Evolutionary conservation across 495 filamentous ascomycete species (phyloP).

Genomic region (Lophiostoma macrostomum): DNA sequence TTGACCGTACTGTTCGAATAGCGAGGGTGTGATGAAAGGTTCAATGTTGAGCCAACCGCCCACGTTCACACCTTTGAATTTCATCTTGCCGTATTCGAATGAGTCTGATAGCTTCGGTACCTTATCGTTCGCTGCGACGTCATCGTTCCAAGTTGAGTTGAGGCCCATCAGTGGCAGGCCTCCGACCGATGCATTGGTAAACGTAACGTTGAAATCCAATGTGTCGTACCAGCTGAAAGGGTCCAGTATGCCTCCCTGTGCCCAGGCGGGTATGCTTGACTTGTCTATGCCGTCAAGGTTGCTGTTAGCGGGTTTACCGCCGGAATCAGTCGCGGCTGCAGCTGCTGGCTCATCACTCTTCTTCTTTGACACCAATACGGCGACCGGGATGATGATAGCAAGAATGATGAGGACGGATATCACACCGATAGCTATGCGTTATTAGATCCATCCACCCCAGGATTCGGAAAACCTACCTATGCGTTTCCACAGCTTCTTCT

Average conservation of each 20-base stretch:
- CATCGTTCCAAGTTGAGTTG: slow-evolving; percentile 83
- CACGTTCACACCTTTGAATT: slow-evolving; percentile 86
- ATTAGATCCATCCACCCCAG: neutral
- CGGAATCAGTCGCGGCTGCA: slow-evolving; percentile 35
- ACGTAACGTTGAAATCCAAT: slow-evolving; percentile 88
- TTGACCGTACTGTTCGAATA: slow-evolving; percentile 68
- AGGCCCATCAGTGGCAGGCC: slow-evolving; percentile 88
- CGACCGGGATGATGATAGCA: slow-evolving; percentile 71
- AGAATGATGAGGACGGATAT: slow-evolving; percentile 58
- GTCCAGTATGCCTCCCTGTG: slow-evolving; percentile 76
- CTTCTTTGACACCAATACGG: slow-evolving; percentile 68
- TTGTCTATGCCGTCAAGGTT: slow-evolving; percentile 59
- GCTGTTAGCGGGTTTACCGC: slow-evolving; percentile 49
- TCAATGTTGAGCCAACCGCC: slow-evolving; percentile 95
- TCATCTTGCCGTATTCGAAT: slow-evolving; percentile 72
- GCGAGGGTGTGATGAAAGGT: slow-evolving; percentile 89
- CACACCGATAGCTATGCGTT: slow-evolving; percentile 48
- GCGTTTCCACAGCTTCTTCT: slow-evolving; percentile 36
- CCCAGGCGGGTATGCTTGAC: slow-evolving; percentile 61
- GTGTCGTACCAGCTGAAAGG: slow-evolving; percentile 94
- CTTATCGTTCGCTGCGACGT: slow-evolving; percentile 67
- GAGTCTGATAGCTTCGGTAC: slow-evolving; percentile 72
- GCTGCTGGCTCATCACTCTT: slow-evolving; percentile 38
- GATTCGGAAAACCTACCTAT: slow-evolving; percentile 32
- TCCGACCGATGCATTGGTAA: slow-evolving; percentile 79